Evolutionary conservation across 1,139 yeast genomes (phyloP), one percentile per base, ranked within the genome.

Genomic region (Hyphopichia buzzinii): DNA sequence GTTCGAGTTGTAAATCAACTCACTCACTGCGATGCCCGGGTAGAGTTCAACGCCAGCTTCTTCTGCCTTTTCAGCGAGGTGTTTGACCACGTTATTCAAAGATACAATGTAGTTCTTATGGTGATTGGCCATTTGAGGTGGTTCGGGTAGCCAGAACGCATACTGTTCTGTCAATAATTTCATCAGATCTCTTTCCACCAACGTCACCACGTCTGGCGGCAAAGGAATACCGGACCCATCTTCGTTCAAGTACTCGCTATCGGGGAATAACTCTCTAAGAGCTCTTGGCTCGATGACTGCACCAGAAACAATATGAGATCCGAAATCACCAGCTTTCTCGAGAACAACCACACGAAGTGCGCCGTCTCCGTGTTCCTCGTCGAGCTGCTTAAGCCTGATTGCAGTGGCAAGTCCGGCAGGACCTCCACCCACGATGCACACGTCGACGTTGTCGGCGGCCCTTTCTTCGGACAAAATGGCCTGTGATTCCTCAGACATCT

Each of bases 341-440:
- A 92, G 68, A 1, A 92, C 90, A 12, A 92, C 83, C 31, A 92
- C 95, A 40, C 98, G 70, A 36, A 85, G 62, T 33, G 84, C 84
- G 6, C 85, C 87, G 13, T 63, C 56, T 3, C 86, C 92, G 12
- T 73, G 60, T 47, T 81, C 84, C 34, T 71, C 66, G 53, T 92
- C 97, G 31, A 90, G 64, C 54, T 88, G 96, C 57, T 92, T 92
- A 48, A 89, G 67, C 46, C 77, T 76, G 44, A 92, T 92, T 11
- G 97, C 98, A 1, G 98, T 84, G 1, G 96, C 92, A 38, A 92
- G 69, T 8, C 98, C 98, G 1, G 97, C 95, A 4, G 97, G 97
- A 0, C 98, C 98, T 29, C 95, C 98, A 27, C 98, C 98, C 1
- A 92, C 96, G 33, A 92, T 88, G 52, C 95, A 86, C 14, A 92